Conservation (phyloP, 139 green algal species). For the Tetratostichococcus sp. region DNA sequence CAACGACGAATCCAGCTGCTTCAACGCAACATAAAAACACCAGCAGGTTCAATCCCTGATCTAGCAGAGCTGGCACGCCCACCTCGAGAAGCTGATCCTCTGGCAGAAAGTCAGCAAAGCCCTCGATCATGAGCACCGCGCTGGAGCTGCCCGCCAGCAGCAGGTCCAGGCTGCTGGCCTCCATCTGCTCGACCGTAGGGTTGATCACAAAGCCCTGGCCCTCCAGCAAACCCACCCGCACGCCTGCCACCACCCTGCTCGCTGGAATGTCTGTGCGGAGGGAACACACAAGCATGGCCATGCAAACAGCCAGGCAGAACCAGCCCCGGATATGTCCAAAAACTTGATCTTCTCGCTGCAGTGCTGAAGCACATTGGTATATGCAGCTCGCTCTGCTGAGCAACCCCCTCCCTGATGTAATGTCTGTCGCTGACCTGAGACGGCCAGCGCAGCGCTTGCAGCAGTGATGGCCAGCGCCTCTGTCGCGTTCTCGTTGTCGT, state of each 20-base stretch:
- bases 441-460: slow-evolving; percentile 71
- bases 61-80: not conserved
- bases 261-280: slow-evolving; percentile 74
- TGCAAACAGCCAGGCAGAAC: no score
- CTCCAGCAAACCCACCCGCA: slow-evolving; percentile 75
- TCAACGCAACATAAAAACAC: not conserved
- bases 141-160: slow-evolving; percentile 88
- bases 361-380: no score
- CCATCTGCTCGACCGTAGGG: slow-evolving; percentile 66
- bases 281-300: not conserved
- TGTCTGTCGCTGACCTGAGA: no score
- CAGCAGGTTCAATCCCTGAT: not conserved
- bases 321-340: no score
- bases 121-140: slow-evolving; percentile 97
- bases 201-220: slow-evolving; percentile 76
- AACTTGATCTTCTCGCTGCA: no score
- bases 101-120: slow-evolving; percentile 88
- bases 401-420: no score
- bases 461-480: slow-evolving; percentile 94
- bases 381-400: not conserved
- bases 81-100: slow-evolving; percentile 88
- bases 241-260: slow-evolving; percentile 72
- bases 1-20: no score
- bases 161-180: slow-evolving; percentile 69
- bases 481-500: slow-evolving; percentile 73